Percentiles rank a stretch among this genome's conserved stretches.
phyloP scores from a whole-genome alignment of 257 asterid species.

The Hygrophila difformis region DNA sequence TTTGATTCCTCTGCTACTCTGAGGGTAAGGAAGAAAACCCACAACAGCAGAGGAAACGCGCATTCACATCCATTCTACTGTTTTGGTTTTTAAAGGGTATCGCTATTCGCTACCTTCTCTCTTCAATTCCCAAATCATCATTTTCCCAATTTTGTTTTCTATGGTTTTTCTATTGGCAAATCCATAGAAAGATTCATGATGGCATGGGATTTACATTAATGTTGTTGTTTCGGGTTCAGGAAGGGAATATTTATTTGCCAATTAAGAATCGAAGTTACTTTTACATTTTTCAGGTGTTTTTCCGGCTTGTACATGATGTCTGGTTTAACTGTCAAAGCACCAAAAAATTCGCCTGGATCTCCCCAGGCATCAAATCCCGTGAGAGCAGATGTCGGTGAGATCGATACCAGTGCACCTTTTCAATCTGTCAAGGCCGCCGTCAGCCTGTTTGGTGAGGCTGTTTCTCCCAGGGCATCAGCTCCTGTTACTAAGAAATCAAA shows the following conservation, averaged over 20 bases:
- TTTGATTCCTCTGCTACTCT: constrained; percentile 27
- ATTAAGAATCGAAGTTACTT: too few relatives aligned
- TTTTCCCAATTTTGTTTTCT: too few relatives aligned
- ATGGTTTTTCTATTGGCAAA: too few relatives aligned
- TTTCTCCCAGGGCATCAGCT: constrained; percentile 23
- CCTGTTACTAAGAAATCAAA: constrained; percentile 31
- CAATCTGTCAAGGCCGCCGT: constrained; percentile 84
- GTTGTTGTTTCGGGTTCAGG: too few relatives aligned
- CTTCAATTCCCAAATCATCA: too few relatives aligned
- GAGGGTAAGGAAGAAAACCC: not conserved
- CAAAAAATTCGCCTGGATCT: constrained; percentile 26
- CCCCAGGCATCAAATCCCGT: constrained; percentile 35
- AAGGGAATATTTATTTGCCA: too few relatives aligned
- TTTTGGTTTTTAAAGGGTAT: not conserved
- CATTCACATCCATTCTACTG: not conserved
- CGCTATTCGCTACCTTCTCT: not conserved
- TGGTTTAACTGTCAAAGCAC: constrained; percentile 30
- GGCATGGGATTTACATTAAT: too few relatives aligned
- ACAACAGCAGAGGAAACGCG: constrained; percentile 17
- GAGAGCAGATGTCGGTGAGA: constrained; percentile 43
- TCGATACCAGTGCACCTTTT: constrained; percentile 69
- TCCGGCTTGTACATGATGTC: constrained; percentile 31
- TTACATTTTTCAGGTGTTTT: constrained; percentile 7
- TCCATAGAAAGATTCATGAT: too few relatives aligned
- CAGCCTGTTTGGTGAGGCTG: constrained; percentile 51